phyloP scores from a whole-genome alignment of 2,329 filamentous ascomycete genomes.

The Massarina eburnea region DNA sequence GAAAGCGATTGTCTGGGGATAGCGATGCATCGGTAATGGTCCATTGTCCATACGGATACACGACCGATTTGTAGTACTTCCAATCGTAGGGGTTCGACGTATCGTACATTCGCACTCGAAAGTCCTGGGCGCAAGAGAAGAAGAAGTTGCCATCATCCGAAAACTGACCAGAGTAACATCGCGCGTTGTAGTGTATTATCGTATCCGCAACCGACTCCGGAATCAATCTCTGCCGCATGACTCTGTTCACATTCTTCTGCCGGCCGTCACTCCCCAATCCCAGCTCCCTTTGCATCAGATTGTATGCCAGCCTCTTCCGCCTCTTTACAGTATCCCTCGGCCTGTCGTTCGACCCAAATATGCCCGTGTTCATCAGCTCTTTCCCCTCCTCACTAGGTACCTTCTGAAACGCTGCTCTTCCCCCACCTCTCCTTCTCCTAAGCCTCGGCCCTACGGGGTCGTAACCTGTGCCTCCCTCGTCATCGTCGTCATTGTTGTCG shows the following conservation, averaged over 20 bases:
- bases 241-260: constrained; percentile 62
- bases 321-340: constrained; percentile 57
- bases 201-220: constrained; percentile 78
- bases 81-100: constrained; percentile 94
- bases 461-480: constrained; percentile 42
- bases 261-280: constrained; percentile 64
- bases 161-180: constrained; percentile 94
- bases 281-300: constrained; percentile 79
- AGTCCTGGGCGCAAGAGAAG: constrained; percentile 88
- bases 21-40: constrained; percentile 92
- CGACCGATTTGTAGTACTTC: constrained; percentile 92
- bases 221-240: constrained; percentile 76
- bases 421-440: constrained; percentile 51
- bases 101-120: constrained; percentile 95
- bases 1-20: constrained; percentile 86
- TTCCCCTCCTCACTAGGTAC: constrained; percentile 77
- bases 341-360: constrained; percentile 70
- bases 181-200: constrained; percentile 81
- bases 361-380: constrained; percentile 78
- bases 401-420: constrained; percentile 67
- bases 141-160: constrained; percentile 98
- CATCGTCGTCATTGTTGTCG: constrained; percentile 10
- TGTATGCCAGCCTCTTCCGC: constrained; percentile 63
- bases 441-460: constrained; percentile 33
- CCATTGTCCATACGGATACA: constrained; percentile 87